Evolutionary conservation across 2,329 filamentous ascomycete genomes (phyloP).

Genomic region (Ophiosphaerella herpotricha): DNA sequence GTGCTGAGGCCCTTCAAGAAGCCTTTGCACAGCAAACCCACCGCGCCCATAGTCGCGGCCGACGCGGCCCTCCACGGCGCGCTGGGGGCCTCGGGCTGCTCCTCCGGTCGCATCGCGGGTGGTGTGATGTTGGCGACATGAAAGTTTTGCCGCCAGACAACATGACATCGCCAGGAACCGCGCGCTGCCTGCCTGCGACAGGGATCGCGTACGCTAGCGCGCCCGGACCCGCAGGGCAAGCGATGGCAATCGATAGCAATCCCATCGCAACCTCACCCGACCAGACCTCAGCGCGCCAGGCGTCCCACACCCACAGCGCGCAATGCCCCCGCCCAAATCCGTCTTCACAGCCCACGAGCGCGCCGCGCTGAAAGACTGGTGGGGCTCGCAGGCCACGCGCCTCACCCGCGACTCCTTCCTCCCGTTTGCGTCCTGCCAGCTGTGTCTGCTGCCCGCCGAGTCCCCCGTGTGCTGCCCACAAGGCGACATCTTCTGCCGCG

Average conservation of each 20-base stretch:
- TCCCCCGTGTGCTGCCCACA: conserved; percentile 77
- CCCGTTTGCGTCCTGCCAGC: conserved; percentile 83
- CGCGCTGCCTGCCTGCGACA: conserved; percentile 13
- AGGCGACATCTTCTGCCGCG: conserved; percentile 92
- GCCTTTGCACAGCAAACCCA: conserved; percentile 69
- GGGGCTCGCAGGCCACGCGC: conserved; percentile 81
- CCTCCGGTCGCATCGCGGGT: conserved; percentile 48
- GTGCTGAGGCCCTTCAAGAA: conserved; percentile 78
- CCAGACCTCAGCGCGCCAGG: not conserved
- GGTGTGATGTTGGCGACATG: conserved; percentile 19
- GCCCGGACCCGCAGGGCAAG: conserved; percentile 1
- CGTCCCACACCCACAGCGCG: not conserved
- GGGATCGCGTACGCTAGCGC: conserved; percentile 8
- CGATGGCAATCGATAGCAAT: too few species aligned
- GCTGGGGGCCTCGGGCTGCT: conserved; percentile 59
- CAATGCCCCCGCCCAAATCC: conserved; percentile 37
- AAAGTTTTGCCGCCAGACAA: conserved; percentile 16
- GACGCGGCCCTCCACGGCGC: conserved; percentile 75
- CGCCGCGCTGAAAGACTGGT: conserved; percentile 76
- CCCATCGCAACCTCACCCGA: not conserved
- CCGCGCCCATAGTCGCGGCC: conserved; percentile 73
- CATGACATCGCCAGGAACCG: conserved; percentile 23
- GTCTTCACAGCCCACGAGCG: conserved; percentile 96
- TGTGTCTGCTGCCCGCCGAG: conserved; percentile 81
- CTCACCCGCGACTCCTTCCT: conserved; percentile 90